phyloP scores from a whole-genome alignment of 2,329 filamentous ascomycete genomes.

The Trichoderma sp. region DNA sequence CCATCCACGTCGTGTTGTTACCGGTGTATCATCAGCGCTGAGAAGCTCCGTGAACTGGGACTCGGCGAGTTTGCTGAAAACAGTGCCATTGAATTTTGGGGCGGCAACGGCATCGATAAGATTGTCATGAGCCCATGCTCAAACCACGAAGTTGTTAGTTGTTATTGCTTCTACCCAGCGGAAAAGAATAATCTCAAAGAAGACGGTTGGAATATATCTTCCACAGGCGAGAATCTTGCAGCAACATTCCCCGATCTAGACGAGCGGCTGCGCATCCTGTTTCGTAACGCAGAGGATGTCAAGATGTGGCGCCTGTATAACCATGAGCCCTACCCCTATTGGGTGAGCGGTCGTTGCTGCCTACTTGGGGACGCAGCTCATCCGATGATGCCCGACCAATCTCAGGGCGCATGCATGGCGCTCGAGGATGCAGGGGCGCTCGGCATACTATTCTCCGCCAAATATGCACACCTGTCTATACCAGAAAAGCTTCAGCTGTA shows the following conservation, averaged over 20 bases:
- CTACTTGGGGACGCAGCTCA: slow-evolving; percentile 67
- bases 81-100: slow-evolving; percentile 66
- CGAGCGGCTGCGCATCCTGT: slow-evolving; percentile 54
- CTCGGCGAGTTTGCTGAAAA: slow-evolving; percentile 61
- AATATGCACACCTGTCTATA: slow-evolving; percentile 47
- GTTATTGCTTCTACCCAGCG: slow-evolving; percentile 69
- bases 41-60: slow-evolving; percentile 57
- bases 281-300: slow-evolving; percentile 62
- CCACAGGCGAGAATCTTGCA: slow-evolving; percentile 58
- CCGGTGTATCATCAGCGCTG: slow-evolving; percentile 62
- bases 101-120: slow-evolving; percentile 63
- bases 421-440: slow-evolving; percentile 66
- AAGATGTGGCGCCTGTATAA: slow-evolving; percentile 60
- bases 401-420: slow-evolving; percentile 68
- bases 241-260: slow-evolving; percentile 62
- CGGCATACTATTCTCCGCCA: slow-evolving; percentile 58
- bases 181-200: slow-evolving; percentile 59
- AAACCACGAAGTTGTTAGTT: slow-evolving; percentile 61
- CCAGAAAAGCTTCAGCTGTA: slow-evolving; percentile 51
- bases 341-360: slow-evolving; percentile 52
- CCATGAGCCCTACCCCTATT: slow-evolving; percentile 55
- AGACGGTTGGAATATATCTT: slow-evolving; percentile 58
- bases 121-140: slow-evolving; percentile 70
- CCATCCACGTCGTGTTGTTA: slow-evolving; percentile 61
- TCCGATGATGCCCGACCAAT: slow-evolving; percentile 70